Percentiles rank a stretch among this genome's conserved stretches.
phyloP scores from a whole-genome alignment of 345 rosid species.

The Camelina hispida region DNA sequence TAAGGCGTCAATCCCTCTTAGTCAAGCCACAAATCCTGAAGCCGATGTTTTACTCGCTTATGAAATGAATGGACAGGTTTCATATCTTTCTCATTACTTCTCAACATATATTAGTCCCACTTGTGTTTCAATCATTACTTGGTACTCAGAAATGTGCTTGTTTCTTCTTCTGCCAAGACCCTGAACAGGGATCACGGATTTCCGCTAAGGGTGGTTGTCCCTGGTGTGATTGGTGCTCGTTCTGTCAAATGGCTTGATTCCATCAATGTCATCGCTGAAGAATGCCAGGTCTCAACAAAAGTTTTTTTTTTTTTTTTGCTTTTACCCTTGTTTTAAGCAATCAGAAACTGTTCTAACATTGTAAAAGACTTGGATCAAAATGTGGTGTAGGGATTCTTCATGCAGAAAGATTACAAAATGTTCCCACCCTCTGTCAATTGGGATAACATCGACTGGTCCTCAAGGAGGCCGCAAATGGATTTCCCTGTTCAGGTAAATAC shows the following conservation, averaged over 20 bases:
- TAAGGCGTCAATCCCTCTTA: conserved; percentile 90
- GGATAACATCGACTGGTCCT: conserved; percentile 88
- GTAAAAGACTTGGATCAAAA: conserved; percentile 18
- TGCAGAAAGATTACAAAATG: conserved; percentile 99
- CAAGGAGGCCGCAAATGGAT: conserved; percentile 96
- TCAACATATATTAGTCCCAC: background rate
- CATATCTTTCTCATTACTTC: background rate
- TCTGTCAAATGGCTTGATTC: conserved; percentile 98
- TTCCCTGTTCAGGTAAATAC: conserved; percentile 90
- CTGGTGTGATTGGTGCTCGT: conserved; percentile 98
- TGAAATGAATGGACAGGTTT: conserved; percentile 97
- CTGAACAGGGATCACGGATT: conserved; percentile 95
- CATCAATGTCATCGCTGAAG: conserved; percentile 78
- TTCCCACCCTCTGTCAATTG: conserved; percentile 96
- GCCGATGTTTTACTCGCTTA: conserved; percentile 97
- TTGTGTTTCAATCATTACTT: background rate
- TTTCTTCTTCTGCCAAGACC: conserved; percentile 50
- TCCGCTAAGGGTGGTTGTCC: conserved; percentile 87
- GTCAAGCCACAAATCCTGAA: conserved; percentile 84
- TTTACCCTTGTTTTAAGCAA: conserved; percentile 1
- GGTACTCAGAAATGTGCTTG: conserved; percentile 8
- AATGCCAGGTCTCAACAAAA: conserved; percentile 68
- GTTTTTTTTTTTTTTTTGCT: background rate
- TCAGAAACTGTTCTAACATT: conserved; percentile 31
- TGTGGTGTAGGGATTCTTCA: conserved; percentile 81